Evolutionary conservation across 208 protist species (phyloP), one percentile per base, ranked within the genome.

Genomic region (Angomonas deanei): DNA sequence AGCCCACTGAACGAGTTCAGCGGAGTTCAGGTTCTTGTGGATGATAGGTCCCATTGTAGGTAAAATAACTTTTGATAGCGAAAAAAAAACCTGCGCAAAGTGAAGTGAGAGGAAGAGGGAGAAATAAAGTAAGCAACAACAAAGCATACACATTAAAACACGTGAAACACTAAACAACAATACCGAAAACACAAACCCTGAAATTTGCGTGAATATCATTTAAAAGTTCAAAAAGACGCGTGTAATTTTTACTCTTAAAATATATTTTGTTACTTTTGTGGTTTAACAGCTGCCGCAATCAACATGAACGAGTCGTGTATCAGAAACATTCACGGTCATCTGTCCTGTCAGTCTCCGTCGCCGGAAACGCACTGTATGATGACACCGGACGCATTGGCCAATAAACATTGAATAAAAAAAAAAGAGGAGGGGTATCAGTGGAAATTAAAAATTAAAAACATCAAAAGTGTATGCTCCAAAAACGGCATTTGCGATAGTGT

Each of bases 1-100:
- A 13, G 78, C 78, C 75, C 74, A 82, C 69, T 86, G 39, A 58
- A 82, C 72, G 34, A 82, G 72, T 66, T 80, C 66, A 32, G 76
- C 66, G 11, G 53, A 17, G 17, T 55, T 71, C n/a, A 86, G 76
- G 56, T 89, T 86, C 50, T 58, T 63, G 74, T 89, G 72, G 32
- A 68, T 42, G 26, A 56, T 67, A 27, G 68, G 68, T 3, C 61
- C 38, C 68, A 74, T 74, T 19, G 42, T 64, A 5, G 26, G 36
- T n/a, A 42, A 42, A 42, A 42, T n/a, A 42, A 42, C 36, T 42
- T 42, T 42, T 42, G 36, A 42, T 42, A 42, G 8, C 8, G 8
- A n/a, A n/a, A 15, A 42, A 53, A 17, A 53, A 53, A 53, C 13
- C 47, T 11, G 8, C 5, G 19, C 13, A 53, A 53, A 53, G 19